Evolutionary conservation across 2,329 filamentous ascomycete genomes (phyloP).

Genomic region (Aspergillus cejpii): DNA sequence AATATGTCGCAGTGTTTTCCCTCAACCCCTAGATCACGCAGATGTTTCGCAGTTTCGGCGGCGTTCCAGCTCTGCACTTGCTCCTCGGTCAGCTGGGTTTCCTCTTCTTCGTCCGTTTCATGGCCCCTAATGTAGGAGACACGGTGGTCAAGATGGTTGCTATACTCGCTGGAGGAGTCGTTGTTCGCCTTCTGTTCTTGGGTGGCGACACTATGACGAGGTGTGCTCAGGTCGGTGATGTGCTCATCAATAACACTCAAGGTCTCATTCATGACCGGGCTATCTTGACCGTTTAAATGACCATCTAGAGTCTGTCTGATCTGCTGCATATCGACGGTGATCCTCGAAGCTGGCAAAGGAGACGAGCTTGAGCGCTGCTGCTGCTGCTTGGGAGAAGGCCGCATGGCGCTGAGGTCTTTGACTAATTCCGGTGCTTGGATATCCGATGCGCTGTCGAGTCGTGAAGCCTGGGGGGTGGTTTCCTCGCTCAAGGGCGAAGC

Average conservation of each 20-base stretch:
- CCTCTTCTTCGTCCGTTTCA: constrained; percentile 90
- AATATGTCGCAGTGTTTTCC: constrained; percentile 90
- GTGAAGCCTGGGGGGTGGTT: constrained; percentile 37
- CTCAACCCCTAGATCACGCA: constrained; percentile 80
- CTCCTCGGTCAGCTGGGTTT: constrained; percentile 57
- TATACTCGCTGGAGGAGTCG: constrained; percentile 87
- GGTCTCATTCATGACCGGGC: constrained; percentile 86
- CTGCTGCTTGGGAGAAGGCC: constrained; percentile 20
- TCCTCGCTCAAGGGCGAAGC: constrained; percentile 29
- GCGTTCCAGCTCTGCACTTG: constrained; percentile 78
- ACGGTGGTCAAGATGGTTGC: constrained; percentile 66
- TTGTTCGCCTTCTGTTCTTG: constrained; percentile 53
- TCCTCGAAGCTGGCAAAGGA: constrained; percentile 30
- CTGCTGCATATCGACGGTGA: constrained; percentile 38
- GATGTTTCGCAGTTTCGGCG: constrained; percentile 76
- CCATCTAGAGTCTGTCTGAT: constrained; percentile 44
- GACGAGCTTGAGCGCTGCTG: constrained; percentile 33
- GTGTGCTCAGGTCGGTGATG: constrained; percentile 74
- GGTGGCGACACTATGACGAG: constrained; percentile 47
- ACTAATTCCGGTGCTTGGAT: constrained; percentile 19
- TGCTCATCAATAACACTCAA: constrained; percentile 95
- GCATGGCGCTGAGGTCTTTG: constrained; percentile 14
- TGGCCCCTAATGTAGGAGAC: constrained; percentile 89
- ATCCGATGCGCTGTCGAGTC: constrained; percentile 32
- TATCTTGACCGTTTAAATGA: constrained; percentile 52